Conservation (phyloP, 2,329 filamentous ascomycete genomes). For the Arthroderma sp. region DNA sequence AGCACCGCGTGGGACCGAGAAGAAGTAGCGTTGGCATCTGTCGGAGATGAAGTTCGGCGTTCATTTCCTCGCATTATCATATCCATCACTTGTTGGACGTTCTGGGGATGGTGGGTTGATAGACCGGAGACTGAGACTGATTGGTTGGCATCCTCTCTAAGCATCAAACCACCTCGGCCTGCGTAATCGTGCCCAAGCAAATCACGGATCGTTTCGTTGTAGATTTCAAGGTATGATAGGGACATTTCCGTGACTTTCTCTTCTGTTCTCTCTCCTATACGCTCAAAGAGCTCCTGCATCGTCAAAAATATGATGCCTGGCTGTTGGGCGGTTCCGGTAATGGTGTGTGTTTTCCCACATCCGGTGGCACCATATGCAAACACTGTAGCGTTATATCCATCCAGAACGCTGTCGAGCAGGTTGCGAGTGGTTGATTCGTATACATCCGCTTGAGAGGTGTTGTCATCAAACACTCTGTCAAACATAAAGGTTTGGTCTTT, state of each 20-base stretch:
- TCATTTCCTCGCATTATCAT: conserved; percentile 96
- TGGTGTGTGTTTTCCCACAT: conserved; percentile 97
- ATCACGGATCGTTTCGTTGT: conserved; percentile 97
- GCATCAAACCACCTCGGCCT: conserved; percentile 72
- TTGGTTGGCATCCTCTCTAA: conserved; percentile 89
- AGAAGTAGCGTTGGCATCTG: conserved; percentile 92
- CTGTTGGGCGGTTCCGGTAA: conserved; percentile 79
- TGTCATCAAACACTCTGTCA: conserved; percentile 93
- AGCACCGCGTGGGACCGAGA: conserved; percentile 94
- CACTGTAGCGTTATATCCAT: conserved; percentile 97
- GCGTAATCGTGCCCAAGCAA: conserved; percentile 65
- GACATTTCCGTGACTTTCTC: conserved; percentile 85
- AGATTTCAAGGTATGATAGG: conserved; percentile 92
- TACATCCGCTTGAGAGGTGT: conserved; percentile 78
- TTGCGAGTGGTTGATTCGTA: conserved; percentile 85
- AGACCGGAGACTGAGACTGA: conserved; percentile 82
- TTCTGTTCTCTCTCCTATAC: conserved; percentile 70
- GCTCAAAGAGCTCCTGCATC: conserved; percentile 97
- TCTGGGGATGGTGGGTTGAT: conserved; percentile 78
- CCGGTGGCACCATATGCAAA: conserved; percentile 97
- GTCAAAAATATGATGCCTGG: conserved; percentile 97
- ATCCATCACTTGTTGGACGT: conserved; percentile 96
- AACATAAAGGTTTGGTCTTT: conserved; percentile 98
- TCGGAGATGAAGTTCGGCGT: conserved; percentile 88
- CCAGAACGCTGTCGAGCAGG: conserved; percentile 86